Base-by-base conservation (phyloP, 1,139 yeast species). In the Protomyces inundatus region DNA sequence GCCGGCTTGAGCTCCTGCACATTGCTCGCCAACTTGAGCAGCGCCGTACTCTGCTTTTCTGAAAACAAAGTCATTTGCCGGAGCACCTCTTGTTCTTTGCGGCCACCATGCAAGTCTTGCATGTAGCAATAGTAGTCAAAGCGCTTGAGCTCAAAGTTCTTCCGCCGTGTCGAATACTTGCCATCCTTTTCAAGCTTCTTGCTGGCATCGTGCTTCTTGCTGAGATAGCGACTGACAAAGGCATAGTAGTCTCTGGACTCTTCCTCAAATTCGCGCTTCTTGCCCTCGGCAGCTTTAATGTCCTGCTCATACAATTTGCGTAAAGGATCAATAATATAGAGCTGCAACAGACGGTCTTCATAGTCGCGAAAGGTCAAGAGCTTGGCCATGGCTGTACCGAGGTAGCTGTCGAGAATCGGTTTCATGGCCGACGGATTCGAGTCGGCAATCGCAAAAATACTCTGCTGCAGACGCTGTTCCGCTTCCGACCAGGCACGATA, bases 201-300 rank as follows among this genome's bases (percentile, higher is more conserved):
- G 59, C 74, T 75, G 30, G 75, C 74, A 53, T 75, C 79, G 54
- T 84, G 85, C 66, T 86, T 89, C 68, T 85, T 84, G 6, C 89
- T 79, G 55, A 87, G 75, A 68, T 86, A 84, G 67, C 87, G 82
- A 60, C 87, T 82, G 52, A 87, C 75, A 90, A 93, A 88, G 48
- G 82, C 82, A 71, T 89, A 88, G 72, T 83, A 89, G 64, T 86
- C 90, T 66, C 85, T 82, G 0, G 90, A 84, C 67, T 84, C 87
- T 61, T 82, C 87, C 70, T 88, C 95, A 73, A 88, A 88, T 53
- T 79, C 81, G 64, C 83, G 81, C 70, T 80, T 82, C 58, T 79
- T 74, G 33, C 70, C 66, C 54, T 79, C 81, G 62, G 77, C 77
- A 6, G 74, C 66, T 69, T 79, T 77, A 68, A 78, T 71, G 62